Percentiles rank a stretch among this genome's conserved stretches.
Conservation (phyloP, 2,329 filamentous ascomycete genomes). For the Beauveria medogensis region DNA sequence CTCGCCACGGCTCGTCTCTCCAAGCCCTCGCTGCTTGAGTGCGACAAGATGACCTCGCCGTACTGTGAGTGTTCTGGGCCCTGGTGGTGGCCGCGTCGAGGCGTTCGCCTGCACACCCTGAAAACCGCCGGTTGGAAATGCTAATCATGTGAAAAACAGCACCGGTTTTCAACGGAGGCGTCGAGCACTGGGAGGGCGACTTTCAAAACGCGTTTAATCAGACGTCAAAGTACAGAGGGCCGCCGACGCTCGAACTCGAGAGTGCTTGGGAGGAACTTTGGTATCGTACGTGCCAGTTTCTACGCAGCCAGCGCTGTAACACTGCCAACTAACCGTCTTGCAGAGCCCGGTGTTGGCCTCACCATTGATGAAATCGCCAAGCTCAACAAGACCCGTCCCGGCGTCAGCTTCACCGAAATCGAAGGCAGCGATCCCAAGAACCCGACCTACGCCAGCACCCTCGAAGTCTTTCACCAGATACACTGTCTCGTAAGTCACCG, state of each 20-base stretch:
- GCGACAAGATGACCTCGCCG: constrained; percentile 6
- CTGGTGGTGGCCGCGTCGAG: not conserved
- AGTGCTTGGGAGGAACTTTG: constrained; percentile 8
- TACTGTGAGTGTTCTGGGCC: not conserved
- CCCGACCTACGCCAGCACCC: constrained; percentile 11
- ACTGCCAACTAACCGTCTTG: not conserved
- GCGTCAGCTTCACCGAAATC: not conserved
- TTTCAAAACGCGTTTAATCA: constrained; percentile 5
- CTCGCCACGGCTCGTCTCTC: not conserved
- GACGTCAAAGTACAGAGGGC: constrained; percentile 7
- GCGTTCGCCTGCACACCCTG: not conserved
- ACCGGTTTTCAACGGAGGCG: constrained; percentile 3
- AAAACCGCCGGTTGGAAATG: not conserved
- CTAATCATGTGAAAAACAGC: not conserved
- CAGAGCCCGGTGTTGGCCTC: constrained; percentile 3
- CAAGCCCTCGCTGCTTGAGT: constrained; percentile 5
- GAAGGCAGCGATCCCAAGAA: constrained; percentile 5
- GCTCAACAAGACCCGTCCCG: constrained; percentile 8
- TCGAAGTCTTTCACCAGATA: constrained; percentile 15
- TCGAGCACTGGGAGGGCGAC: constrained; percentile 9
- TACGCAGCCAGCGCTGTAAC: not conserved
- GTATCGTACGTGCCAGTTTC: not conserved
- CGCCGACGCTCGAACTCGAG: constrained; percentile 8
- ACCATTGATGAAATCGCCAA: not conserved
- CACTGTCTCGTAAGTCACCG: constrained; percentile 12